Evolutionary conservation across 129 eudicot species (phyloP), one percentile per base, ranked within the genome.

Genomic region (Escallonia herrerae): DNA sequence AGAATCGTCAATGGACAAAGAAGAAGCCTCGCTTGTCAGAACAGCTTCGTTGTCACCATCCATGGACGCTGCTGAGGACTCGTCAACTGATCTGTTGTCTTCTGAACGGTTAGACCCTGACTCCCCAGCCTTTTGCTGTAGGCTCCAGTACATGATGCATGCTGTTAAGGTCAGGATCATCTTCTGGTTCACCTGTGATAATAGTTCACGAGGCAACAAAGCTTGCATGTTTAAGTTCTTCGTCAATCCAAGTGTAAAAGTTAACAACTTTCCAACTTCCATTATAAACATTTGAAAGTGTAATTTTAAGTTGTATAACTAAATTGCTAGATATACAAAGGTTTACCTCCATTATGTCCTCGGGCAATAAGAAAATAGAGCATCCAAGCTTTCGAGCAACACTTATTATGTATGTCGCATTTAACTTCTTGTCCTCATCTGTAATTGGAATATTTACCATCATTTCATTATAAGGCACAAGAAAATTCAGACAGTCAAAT

Each of bases 311-410:
- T 22, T 22, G 33, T 22, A 22, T 22, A 22, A 22, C 33, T 22
- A 1, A 22, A 22, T 22, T 22, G 1, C 33, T 22, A 22, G 33
- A 22, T 22, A 22, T 22, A 22, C 33, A 22, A 22, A 22, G 0
- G 33, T 22, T 65, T 79, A 87, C 97, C 97, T 91, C 91, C 54
- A 87, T 70, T 43, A 91, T 87, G 73, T 91, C 97, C 76, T 91
- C 97, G 6, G 97, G 97, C 77, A 91, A 77, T 74, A 91, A 79
- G 71, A 91, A 91, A 58, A 91, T 79, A 6, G 97, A 83, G 63
- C 97, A 91, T 10, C 97, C 97, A 12, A 91, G 84, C 83, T 91
- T 91, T 66, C 97, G 83, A 10, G 97, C 97, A 57, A 91, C 97
- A 81, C 96, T 91, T 77, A 91, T 91, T 15, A 87, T 91, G 62